Evolutionary conservation across 495 filamentous ascomycete species (phyloP).

Genomic region (Penicillium salamii): DNA sequence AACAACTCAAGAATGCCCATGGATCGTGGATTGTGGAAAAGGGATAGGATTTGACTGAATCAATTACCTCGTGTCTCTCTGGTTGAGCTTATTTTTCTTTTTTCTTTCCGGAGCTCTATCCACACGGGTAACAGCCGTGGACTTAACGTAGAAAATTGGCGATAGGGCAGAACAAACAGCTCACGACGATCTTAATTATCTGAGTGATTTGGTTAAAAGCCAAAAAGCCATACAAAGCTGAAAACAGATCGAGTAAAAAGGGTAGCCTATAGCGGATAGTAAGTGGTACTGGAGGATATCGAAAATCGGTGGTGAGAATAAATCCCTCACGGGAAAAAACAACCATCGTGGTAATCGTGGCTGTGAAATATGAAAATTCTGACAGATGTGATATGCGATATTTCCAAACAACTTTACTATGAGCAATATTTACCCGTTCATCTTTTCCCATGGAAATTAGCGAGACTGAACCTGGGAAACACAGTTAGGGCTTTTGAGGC

Average conservation of each 20-base stretch:
- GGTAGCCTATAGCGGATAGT: background rate
- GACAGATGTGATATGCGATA: slow-evolving; percentile 1
- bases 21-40: too few species aligned
- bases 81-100: too few species aligned
- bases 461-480: background rate
- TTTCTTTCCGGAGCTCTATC: too few species aligned
- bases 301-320: slow-evolving; percentile 20
- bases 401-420: slow-evolving; percentile 2
- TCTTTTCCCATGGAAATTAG: slow-evolving; percentile 7
- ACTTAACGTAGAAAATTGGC: background rate
- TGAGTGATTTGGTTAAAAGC: slow-evolving; percentile 15
- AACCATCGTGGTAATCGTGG: background rate
- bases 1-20: too few species aligned
- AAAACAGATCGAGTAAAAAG: background rate
- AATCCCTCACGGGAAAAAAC: slow-evolving; percentile 21
- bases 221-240: background rate
- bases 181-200: slow-evolving; percentile 12
- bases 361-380: slow-evolving; percentile 8
- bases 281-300: background rate
- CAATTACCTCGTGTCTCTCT: too few species aligned
- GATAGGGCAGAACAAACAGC: slow-evolving; percentile 26
- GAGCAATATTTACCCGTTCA: too few species aligned
- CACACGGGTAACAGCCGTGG: background rate
- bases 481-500: slow-evolving; percentile 22
- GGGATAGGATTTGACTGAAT: background rate